phyloP scores from a whole-genome alignment of 2,329 filamentous ascomycete species.

The Fusarium euwallaceae region DNA sequence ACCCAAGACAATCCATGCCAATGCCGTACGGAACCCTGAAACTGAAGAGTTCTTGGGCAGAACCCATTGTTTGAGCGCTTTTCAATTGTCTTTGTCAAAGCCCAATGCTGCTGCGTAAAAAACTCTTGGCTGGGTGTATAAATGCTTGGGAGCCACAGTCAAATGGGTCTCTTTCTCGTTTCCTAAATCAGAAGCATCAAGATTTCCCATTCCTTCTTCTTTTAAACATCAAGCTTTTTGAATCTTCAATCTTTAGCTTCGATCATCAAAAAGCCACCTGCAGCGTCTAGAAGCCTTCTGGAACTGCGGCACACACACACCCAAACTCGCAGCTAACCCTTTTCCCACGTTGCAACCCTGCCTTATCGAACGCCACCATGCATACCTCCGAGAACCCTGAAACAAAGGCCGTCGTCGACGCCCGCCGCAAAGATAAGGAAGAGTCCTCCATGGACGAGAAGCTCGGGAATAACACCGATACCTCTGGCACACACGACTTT shows the following conservation, averaged over 20 bases:
- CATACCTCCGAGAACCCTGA: not conserved
- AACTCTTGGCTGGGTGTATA: not conserved
- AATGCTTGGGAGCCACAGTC: not conserved
- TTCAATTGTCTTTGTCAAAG: not conserved
- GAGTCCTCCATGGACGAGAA: not conserved
- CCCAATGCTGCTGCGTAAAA: not conserved
- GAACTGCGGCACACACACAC: not conserved
- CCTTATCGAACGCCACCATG: slow-evolving; percentile 5
- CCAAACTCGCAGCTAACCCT: not conserved
- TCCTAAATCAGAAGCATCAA: not conserved
- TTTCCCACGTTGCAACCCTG: not conserved
- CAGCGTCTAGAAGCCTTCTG: slow-evolving; percentile 4
- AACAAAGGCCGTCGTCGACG: not conserved
- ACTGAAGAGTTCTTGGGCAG: not conserved
- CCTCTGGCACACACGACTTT: not conserved
- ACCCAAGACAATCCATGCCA: not conserved
- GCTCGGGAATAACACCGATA: not conserved
- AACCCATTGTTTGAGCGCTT: slow-evolving; percentile 1
- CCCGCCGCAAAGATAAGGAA: not conserved
- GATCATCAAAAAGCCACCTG: not conserved
- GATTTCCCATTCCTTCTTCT: not conserved
- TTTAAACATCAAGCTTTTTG: not conserved
- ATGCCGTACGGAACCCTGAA: slow-evolving; percentile 1
- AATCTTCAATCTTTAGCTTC: not conserved
- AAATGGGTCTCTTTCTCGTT: not conserved